A percentile compares a stretch with the other conserved stretches of the same genome.
Evolutionary conservation across 805 yeast species (phyloP).

Genomic region (Myxozyma vanderwaltii): DNA sequence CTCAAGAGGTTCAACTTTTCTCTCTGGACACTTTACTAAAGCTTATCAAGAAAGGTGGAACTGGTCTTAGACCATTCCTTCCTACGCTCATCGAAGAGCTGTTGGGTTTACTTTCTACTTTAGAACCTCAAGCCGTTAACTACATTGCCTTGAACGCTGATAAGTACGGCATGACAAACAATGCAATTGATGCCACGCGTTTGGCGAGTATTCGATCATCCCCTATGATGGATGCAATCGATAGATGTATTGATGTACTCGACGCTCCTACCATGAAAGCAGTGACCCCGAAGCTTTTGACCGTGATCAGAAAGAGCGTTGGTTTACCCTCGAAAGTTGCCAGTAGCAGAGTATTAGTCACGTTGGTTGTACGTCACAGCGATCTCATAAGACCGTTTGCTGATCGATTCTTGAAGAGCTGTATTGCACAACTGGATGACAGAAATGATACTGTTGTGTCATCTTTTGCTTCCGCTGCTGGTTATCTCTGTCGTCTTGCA

Average conservation of each 20-base stretch:
- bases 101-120: slow-evolving; percentile 71
- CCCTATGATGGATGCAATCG: slow-evolving; percentile 87
- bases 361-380: slow-evolving; percentile 61
- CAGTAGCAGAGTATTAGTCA: slow-evolving; percentile 71
- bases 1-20: slow-evolving; percentile 78
- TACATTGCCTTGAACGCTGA: slow-evolving; percentile 85
- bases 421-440: slow-evolving; percentile 63
- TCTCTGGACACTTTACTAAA: slow-evolving; percentile 72
- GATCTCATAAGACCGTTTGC: slow-evolving; percentile 53
- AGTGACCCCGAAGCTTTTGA: slow-evolving; percentile 53
- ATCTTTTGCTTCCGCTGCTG: slow-evolving; percentile 79
- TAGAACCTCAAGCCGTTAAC: slow-evolving; percentile 89
- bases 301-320: slow-evolving; percentile 66
- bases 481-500: slow-evolving; percentile 70
- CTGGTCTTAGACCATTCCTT: slow-evolving; percentile 61
- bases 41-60: slow-evolving; percentile 65
- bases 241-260: slow-evolving; percentile 60
- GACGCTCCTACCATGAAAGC: slow-evolving; percentile 55
- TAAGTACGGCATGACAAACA: slow-evolving; percentile 72
- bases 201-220: slow-evolving; percentile 72
- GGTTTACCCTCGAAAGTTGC: slow-evolving; percentile 92
- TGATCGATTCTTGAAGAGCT: slow-evolving; percentile 61
- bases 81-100: slow-evolving; percentile 71
- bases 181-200: slow-evolving; percentile 77
- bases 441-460: slow-evolving; percentile 70